phyloP scores from a whole-genome alignment of 106 monocot genomes.

The Dioscorea dumetorum region DNA sequence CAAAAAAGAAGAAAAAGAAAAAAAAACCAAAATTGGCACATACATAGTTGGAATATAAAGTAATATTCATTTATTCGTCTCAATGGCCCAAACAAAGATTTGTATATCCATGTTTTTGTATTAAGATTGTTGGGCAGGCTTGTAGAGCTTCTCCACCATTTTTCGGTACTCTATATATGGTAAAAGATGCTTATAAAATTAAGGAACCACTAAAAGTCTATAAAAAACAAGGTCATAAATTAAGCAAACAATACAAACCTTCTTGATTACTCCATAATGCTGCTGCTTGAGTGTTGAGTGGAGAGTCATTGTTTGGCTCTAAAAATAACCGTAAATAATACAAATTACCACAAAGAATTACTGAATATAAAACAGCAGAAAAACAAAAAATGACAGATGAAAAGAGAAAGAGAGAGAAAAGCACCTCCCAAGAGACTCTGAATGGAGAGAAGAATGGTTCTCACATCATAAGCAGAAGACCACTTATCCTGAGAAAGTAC shows the following conservation, averaged over 20 bases:
- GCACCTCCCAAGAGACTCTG: conserved; percentile 90
- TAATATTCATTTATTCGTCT: background rate
- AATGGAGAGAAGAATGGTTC: conserved; percentile 76
- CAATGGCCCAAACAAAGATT: background rate
- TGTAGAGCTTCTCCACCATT: conserved; percentile 91
- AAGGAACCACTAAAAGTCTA: background rate
- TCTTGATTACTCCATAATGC: conserved; percentile 83
- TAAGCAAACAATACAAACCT: conserved; percentile 25
- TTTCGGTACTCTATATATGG: conserved; percentile 74
- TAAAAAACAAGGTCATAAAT: background rate
- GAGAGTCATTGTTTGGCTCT: conserved; percentile 98
- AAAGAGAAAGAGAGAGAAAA: background rate
- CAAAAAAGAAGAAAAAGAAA: too few relatives aligned
- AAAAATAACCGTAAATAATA: background rate
- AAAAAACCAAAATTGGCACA: too few relatives aligned
- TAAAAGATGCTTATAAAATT: background rate
- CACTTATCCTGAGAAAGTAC: conserved; percentile 65
- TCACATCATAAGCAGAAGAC: conserved; percentile 96
- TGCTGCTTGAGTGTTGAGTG: conserved; percentile 93
- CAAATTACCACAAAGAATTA: too few relatives aligned
- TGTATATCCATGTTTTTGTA: background rate
- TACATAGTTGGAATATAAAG: background rate
- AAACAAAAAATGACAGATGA: too few relatives aligned
- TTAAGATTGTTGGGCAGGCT: conserved; percentile 24
- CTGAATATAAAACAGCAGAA: too few relatives aligned